Percentiles rank a stretch among this genome's conserved stretches.
These are phyloP conservation scores for Aurifilum marmelostoma DNA, from an alignment of 2,329 filamentous ascomycete genomes.

Conservation along the genomic window DNA sequence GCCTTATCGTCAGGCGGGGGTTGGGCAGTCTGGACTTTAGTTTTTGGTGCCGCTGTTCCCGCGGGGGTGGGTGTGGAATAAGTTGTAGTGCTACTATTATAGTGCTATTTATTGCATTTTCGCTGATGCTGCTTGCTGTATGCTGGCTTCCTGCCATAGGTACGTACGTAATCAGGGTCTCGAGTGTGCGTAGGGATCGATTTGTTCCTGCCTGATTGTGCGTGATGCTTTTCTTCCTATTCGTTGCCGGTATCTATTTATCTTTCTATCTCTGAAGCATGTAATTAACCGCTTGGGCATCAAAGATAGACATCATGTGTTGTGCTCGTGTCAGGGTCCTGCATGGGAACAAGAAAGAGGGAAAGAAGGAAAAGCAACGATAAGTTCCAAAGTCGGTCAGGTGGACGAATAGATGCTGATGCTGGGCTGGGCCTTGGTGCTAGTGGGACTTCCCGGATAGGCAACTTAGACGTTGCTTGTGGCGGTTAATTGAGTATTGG, in stretches of 20 bases:
- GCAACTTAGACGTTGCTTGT: background rate
- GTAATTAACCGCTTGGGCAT: background rate
- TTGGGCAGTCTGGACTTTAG: background rate
- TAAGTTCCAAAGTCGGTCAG: background rate
- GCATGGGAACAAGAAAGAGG: background rate
- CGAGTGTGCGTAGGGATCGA: too few species aligned
- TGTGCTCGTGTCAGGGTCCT: background rate
- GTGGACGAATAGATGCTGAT: background rate
- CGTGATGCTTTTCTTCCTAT: background rate
- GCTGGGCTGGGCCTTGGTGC: background rate
- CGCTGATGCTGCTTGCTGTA: too few species aligned
- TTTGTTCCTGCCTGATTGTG: background rate
- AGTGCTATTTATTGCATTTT: background rate
- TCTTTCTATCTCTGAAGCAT: background rate
- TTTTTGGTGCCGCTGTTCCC: background rate
- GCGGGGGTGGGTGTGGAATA: background rate
- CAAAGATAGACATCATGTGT: background rate
- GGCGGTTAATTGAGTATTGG: background rate
- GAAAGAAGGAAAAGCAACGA: background rate
- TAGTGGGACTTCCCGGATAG: background rate
- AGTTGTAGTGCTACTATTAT: background rate
- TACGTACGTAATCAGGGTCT: background rate
- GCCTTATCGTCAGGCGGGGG: slow-evolving; percentile 1
- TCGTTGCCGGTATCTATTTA: background rate
- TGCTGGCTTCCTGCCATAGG: background rate